Conservation (phyloP, 164 flowering plant genomes). For the Houttuynia cordata region DNA sequence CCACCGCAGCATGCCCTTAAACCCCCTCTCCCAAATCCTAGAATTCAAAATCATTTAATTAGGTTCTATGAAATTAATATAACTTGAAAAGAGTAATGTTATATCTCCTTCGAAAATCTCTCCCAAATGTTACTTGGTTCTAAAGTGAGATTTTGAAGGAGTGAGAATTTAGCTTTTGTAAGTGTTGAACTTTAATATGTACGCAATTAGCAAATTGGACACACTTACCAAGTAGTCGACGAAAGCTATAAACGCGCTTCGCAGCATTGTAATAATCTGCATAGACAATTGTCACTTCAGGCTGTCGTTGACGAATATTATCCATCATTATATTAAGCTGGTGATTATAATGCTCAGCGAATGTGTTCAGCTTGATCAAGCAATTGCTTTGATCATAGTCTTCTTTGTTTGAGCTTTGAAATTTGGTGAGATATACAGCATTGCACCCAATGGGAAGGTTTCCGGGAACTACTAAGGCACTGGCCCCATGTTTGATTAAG, state of each 20-base stretch:
- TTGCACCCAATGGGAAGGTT: constrained; percentile 28
- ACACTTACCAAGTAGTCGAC: constrained; percentile 16
- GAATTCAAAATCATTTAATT: not conserved
- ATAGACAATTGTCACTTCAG: constrained; percentile 24
- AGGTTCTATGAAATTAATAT: not conserved
- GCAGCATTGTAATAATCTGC: constrained; percentile 38
- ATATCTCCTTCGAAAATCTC: no score
- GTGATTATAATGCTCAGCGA: constrained; percentile 19
- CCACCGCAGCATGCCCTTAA: constrained; percentile 9
- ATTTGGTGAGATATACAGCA: constrained; percentile 9
- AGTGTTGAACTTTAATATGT: no score
- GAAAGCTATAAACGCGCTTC: constrained; percentile 14
- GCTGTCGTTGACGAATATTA: constrained; percentile 11
- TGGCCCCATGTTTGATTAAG: constrained; percentile 25
- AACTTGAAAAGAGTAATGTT: no score
- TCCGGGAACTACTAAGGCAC: constrained; percentile 23
- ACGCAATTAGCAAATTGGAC: not conserved
- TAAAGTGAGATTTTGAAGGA: no score
- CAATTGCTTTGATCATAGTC: constrained; percentile 30
- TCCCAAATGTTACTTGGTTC: no score
- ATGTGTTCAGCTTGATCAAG: constrained; percentile 18
- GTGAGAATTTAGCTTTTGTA: no score
- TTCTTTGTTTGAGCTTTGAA: constrained; percentile 3
- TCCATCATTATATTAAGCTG: constrained; percentile 17
- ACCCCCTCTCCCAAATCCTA: not conserved